Percentiles rank a stretch among this genome's conserved stretches.
phyloP scores from a whole-genome alignment of 2,329 filamentous ascomycete genomes.

The Talaromyces islandicus region DNA sequence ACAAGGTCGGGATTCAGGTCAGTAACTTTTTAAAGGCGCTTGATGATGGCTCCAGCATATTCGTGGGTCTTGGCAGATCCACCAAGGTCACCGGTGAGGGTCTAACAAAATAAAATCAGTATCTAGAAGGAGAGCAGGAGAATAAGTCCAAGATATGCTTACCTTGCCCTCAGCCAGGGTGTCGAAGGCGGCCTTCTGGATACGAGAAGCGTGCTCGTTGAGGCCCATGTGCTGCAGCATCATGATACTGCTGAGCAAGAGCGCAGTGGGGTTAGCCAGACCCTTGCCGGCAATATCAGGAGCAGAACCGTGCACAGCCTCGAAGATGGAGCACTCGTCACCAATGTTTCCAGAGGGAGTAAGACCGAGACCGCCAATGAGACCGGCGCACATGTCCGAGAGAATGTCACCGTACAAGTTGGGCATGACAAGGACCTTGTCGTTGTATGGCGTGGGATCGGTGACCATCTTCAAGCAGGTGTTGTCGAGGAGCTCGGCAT shows the following conservation, averaged over 20 bases:
- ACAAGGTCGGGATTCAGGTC: conserved; percentile 16
- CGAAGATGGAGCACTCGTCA: conserved; percentile 99
- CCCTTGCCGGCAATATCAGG: conserved; percentile 95
- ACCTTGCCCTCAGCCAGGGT: conserved; percentile 93
- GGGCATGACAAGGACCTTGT: conserved; percentile 96
- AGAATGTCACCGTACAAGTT: conserved; percentile 99
- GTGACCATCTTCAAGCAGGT: conserved; percentile 98
- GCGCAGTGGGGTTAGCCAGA: conserved; percentile 93
- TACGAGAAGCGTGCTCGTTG: conserved; percentile 72
- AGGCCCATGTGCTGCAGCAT: conserved; percentile 99
- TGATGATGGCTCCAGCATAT: conserved; percentile 89
- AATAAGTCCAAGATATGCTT: conserved; percentile 17
- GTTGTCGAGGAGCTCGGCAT: conserved; percentile 97
- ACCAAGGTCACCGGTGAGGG: conserved; percentile 89
- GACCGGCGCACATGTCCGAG: conserved; percentile 97
- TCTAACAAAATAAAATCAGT: conserved; percentile 33
- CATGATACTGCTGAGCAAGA: conserved; percentile 96
- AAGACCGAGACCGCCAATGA: conserved; percentile 94
- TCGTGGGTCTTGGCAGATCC: conserved; percentile 94
- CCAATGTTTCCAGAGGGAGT: conserved; percentile 98
- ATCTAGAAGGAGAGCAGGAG: conserved; percentile 4
- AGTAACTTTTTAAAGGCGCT: conserved; percentile 42
- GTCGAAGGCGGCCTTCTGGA: conserved; percentile 92
- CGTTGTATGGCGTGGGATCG: conserved; percentile 93
- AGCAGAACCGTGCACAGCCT: conserved; percentile 95